Conservation (phyloP, 768 basidiomycete species). For the Serendipita indica region DNA sequence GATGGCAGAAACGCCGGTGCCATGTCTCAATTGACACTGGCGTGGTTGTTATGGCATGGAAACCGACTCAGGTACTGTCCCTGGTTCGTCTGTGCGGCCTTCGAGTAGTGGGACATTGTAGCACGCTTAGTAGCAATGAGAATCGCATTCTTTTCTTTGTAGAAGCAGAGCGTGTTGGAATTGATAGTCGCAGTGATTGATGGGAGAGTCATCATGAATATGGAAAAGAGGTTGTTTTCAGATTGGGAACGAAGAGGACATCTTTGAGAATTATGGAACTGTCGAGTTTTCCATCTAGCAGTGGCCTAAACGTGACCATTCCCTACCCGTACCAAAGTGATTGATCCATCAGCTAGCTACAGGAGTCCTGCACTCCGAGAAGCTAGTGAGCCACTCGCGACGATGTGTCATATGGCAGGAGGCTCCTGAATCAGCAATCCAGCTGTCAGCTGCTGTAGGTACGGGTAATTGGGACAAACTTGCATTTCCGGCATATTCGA, state of each 20-base stretch:
- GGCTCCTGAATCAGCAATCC: conserved; percentile 9
- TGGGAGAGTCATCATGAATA: background rate
- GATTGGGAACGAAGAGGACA: background rate
- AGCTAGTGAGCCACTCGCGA: background rate
- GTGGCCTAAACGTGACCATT: background rate
- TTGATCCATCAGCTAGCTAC: background rate
- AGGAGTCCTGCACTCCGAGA: background rate
- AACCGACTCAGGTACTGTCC: background rate
- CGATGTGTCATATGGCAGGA: background rate
- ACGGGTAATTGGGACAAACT: background rate
- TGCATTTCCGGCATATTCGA: conserved; percentile 1
- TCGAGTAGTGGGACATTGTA: background rate
- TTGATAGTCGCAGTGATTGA: background rate
- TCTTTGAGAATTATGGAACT: background rate
- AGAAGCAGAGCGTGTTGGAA: background rate
- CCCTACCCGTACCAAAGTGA: background rate
- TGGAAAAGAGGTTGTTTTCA: background rate
- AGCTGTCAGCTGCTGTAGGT: background rate
- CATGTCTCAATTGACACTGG: background rate
- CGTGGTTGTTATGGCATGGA: too few relatives aligned
- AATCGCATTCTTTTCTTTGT: too few relatives aligned
- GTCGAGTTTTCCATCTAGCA: background rate
- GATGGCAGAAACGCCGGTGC: conserved; percentile 2
- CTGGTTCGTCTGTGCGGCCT: background rate
- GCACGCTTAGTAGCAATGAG: background rate